phyloP scores from a whole-genome alignment of 805 yeast species.

The Lipomyces chichibuensis region DNA sequence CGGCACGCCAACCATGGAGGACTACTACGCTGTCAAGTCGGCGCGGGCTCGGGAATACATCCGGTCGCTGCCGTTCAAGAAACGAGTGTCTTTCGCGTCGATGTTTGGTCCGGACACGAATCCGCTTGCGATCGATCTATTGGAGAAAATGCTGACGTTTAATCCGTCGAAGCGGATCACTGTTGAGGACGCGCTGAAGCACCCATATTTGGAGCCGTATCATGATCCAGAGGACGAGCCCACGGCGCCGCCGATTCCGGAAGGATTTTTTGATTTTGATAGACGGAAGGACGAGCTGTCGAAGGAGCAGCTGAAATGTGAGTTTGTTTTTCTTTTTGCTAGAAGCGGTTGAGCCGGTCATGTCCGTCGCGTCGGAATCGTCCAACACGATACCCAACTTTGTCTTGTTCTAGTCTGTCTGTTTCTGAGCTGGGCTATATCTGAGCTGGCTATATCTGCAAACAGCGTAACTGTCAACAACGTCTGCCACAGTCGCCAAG shows the following conservation, averaged over 20 bases:
- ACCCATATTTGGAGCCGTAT: constrained; percentile 83
- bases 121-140: constrained; percentile 68
- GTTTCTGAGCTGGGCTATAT: too few species aligned
- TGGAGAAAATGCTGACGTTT: constrained; percentile 73
- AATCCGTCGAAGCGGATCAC: constrained; percentile 82
- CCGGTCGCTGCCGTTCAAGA: constrained; percentile 70
- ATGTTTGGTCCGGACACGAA: constrained; percentile 52
- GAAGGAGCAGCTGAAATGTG: constrained; percentile 70
- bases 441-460: too few species aligned
- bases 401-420: too few species aligned
- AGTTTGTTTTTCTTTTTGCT: constrained; percentile 6
- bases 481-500: too few species aligned
- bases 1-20: constrained; percentile 86
- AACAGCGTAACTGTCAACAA: too few species aligned
- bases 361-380: too few species aligned
- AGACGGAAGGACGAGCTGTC: constrained; percentile 75
- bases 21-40: constrained; percentile 58
- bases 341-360: too few species aligned
- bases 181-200: constrained; percentile 80
- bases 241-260: constrained; percentile 75
- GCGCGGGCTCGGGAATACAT: constrained; percentile 89
- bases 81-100: constrained; percentile 58
- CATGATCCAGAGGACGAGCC: constrained; percentile 97
- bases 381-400: too few species aligned
- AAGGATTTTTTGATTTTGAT: constrained; percentile 89